Evolutionary conservation across 169 alveolate genomes (phyloP).

Genomic region (Plasmodium coatneyi): DNA sequence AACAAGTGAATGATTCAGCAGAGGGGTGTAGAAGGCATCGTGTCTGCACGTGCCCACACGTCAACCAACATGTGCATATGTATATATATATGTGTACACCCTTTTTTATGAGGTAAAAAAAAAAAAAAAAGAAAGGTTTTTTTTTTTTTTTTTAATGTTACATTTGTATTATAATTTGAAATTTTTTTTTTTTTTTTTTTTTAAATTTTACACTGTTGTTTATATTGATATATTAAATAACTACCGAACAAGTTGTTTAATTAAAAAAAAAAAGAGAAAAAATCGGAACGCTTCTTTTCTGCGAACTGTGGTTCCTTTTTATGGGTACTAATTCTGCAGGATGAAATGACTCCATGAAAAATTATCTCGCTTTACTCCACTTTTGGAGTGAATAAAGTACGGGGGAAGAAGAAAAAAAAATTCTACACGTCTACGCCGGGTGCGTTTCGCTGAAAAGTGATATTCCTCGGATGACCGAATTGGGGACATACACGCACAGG

Average conservation of each 20-base stretch:
- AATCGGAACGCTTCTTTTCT: background rate
- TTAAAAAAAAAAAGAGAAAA: constrained; percentile 3
- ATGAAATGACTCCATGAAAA: background rate
- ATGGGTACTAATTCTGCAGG: background rate
- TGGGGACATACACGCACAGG: background rate
- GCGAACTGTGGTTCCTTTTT: background rate
- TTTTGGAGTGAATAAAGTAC: background rate
- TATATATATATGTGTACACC: background rate
- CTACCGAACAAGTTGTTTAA: constrained; percentile 16
- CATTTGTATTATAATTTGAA: constrained; percentile 10
- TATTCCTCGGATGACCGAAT: background rate
- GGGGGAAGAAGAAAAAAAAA: background rate
- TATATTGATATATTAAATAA: background rate
- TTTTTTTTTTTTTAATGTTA: constrained; percentile 22
- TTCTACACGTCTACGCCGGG: background rate
- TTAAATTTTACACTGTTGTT: constrained; percentile 16
- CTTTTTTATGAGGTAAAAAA: constrained; percentile 8
- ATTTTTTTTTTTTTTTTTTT: background rate
- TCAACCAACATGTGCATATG: background rate
- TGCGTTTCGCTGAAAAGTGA: background rate
- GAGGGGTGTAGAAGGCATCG: background rate
- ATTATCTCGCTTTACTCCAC: background rate
- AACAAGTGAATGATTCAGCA: constrained; percentile 1
- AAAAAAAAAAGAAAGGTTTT: background rate
- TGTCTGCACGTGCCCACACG: background rate